Conservation (phyloP, 495 filamentous ascomycete genomes). For the Patellaria atrata region DNA sequence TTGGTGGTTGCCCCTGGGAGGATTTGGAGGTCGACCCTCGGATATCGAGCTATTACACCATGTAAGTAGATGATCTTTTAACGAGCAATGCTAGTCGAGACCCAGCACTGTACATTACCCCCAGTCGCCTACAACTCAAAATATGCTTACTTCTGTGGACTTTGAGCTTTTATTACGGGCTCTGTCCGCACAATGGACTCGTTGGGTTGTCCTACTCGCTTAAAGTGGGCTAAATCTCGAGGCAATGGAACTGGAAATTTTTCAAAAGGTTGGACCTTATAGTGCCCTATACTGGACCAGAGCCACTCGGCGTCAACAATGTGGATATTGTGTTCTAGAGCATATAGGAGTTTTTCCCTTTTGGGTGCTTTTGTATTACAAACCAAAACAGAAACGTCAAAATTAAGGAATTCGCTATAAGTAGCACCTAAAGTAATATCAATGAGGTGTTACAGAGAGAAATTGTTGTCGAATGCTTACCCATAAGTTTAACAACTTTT, state of each 20-base stretch:
- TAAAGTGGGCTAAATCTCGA: too few relatives aligned
- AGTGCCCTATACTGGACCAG: conserved; percentile 55
- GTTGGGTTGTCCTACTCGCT: too few relatives aligned
- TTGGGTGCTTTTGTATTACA: conserved; percentile 45
- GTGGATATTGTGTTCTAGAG: conserved; percentile 56
- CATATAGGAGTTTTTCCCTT: conserved; percentile 64
- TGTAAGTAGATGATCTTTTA: too few relatives aligned
- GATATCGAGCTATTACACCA: too few relatives aligned
- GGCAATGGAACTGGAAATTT: conserved; percentile 5
- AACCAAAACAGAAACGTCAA: conserved; percentile 52
- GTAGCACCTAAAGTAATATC: conserved; percentile 36
- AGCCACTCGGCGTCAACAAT: conserved; percentile 71
- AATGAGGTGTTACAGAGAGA: neutral
- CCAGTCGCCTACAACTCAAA: too few relatives aligned
- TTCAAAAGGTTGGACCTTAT: conserved; percentile 38
- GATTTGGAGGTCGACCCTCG: too few relatives aligned
- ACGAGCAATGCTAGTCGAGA: too few relatives aligned
- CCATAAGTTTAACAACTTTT: conserved; percentile 59
- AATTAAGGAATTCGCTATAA: conserved; percentile 61
- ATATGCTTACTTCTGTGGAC: too few relatives aligned
- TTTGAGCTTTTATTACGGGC: too few relatives aligned
- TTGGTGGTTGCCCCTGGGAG: too few relatives aligned
- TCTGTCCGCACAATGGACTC: too few relatives aligned
- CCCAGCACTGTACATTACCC: too few relatives aligned
- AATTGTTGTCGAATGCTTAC: conserved; percentile 25